These are phyloP conservation scores for Anisogramma anomala DNA, from an alignment of 2,329 filamentous ascomycete genomes.

Conservation along the genomic window DNA sequence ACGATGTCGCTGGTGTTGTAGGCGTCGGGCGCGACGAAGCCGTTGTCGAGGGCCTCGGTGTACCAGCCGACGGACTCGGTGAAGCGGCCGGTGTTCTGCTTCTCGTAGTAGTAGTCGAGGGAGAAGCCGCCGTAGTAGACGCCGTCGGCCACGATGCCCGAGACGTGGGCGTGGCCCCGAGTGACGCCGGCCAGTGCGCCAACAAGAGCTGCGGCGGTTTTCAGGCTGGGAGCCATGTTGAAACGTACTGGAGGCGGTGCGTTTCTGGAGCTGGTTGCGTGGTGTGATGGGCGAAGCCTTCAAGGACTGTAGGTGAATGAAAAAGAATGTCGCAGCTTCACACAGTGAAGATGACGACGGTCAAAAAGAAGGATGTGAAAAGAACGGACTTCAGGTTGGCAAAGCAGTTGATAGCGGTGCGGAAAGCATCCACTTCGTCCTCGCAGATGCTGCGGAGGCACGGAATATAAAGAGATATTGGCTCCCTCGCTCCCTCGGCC, in stretches of 20 bases:
- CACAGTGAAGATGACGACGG: slow-evolving; percentile 3
- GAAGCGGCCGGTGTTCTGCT: slow-evolving; percentile 19
- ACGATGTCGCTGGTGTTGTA: slow-evolving; percentile 12
- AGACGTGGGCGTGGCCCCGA: slow-evolving; percentile 8
- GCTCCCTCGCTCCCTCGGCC: not conserved
- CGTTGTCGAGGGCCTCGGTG: slow-evolving; percentile 20
- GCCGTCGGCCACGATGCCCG: slow-evolving; percentile 9
- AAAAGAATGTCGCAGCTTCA: slow-evolving; percentile 2
- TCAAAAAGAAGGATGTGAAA: slow-evolving; percentile 1
- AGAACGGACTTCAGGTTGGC: no score
- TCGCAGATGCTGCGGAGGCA: no score
- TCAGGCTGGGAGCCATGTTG: slow-evolving; percentile 4
- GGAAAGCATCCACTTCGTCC: no score
- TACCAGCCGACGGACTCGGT: slow-evolving; percentile 22
- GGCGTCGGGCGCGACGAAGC: slow-evolving; percentile 5
- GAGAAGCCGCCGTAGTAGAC: slow-evolving; percentile 10
- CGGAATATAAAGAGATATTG: not conserved
- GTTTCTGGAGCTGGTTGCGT: no score
- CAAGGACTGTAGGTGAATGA: no score
- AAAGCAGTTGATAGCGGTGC: no score
- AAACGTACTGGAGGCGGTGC: no score
- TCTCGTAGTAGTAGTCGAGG: slow-evolving; percentile 17
- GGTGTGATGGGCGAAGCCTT: no score
- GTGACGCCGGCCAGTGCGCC: slow-evolving; percentile 2
- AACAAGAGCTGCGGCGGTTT: slow-evolving; percentile 1